phyloP scores from a whole-genome alignment of 495 filamentous ascomycete genomes.

The Penicillium macrosclerotiorum region DNA sequence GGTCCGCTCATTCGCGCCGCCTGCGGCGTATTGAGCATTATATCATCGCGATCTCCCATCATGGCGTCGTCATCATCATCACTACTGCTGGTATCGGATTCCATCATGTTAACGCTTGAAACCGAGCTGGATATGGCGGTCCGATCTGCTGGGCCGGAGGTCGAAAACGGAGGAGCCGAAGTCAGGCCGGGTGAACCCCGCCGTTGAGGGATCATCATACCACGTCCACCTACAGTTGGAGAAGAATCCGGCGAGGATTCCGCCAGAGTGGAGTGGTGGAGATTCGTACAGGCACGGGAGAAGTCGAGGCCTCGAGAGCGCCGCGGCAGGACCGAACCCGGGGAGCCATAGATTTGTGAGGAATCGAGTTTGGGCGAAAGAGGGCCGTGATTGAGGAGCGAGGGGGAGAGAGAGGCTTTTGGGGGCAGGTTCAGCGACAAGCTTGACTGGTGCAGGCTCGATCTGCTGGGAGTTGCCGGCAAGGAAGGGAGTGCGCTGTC shows the following conservation, averaged over 20 bases:
- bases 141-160: constrained; percentile 56
- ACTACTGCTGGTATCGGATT: constrained; percentile 72
- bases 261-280: constrained; percentile 93
- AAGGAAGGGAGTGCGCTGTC: constrained; percentile 63
- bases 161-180: constrained; percentile 38
- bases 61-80: constrained; percentile 76
- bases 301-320: constrained; percentile 87
- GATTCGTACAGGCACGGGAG: constrained; percentile 87
- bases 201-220: constrained; percentile 71
- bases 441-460: constrained; percentile 58
- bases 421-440: constrained; percentile 75
- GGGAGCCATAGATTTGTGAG: constrained; percentile 77
- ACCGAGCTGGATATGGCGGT: constrained; percentile 78
- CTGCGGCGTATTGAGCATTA: constrained; percentile 61
- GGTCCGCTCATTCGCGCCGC: constrained; percentile 39
- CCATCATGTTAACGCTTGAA: constrained; percentile 77
- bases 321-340: constrained; percentile 78
- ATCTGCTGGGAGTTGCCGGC: constrained; percentile 64
- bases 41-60: constrained; percentile 77
- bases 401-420: constrained; percentile 51
- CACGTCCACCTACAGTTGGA: constrained; percentile 76
- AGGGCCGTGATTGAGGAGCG: constrained; percentile 62
- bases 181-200: constrained; percentile 49
- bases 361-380: constrained; percentile 84
- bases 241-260: constrained; percentile 93